Evolutionary conservation across 495 filamentous ascomycete species (phyloP), one percentile per base, ranked within the genome.

Genomic region (Penicillium angulare): DNA sequence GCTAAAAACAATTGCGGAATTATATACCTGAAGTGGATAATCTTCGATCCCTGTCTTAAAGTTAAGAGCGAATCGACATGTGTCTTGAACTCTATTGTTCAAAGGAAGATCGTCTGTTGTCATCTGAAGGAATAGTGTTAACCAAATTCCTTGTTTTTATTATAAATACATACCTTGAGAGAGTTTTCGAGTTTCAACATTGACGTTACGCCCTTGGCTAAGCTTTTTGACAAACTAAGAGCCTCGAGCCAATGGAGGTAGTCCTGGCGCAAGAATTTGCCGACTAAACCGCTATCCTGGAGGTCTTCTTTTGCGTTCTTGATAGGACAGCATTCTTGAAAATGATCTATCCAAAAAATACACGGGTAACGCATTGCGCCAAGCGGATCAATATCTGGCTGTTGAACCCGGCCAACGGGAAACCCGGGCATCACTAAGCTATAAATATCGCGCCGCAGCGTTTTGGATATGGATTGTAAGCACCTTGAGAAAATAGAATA

Each of bases 241-340:
- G 62, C 63, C 45, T 74, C 68, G 8, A 71, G 56, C 68, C 66
- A 71, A 53, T 73, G 57, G 33, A 73, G 60, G 24, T 54, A 63
- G 12, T 65, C 20, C n/a, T 52, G 31, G 21, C 36, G 52, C 6
- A 69, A 24, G 44, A 69, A 70, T 5, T 7, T 34, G 16, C 52
- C 20, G 9, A 68, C 39, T 15, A 31, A 33, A n/a, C 53, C 44
- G 16, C 42, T 40, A 47, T 63, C 50, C 21, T 59, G 18, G 4
- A 56, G 41, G 20, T 41, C 46, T 20, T 38, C 33, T 12, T 21
- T 47, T 26, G 18, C 34, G 9, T 31, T 32, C 33, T 49, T 36
- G 35, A 32, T 38, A 21, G 42, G 15, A 36, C 1, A 41, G 26
- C 42, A 49, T 32, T 18, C 21, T 15, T 26, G 15, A 5, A 74